These are phyloP conservation scores for Calvatia gigantea DNA, from an alignment of 768 basidiomycete genomes.

Conservation along the genomic window DNA sequence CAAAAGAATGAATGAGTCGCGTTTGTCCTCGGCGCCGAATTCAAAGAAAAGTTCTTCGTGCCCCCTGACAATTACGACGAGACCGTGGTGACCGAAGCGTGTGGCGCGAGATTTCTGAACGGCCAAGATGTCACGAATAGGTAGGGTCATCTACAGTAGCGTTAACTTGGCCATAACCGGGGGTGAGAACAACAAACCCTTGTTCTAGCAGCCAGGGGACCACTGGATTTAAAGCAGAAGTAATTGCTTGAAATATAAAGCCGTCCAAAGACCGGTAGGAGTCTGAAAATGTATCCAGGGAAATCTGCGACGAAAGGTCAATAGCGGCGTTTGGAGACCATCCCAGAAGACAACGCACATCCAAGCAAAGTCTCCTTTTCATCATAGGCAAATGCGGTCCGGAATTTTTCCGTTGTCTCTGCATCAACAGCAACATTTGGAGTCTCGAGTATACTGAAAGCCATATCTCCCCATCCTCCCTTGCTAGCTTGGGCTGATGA, in stretches of 20 bases:
- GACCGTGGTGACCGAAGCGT: slow-evolving; percentile 85
- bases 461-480: slow-evolving; percentile 50
- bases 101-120: slow-evolving; percentile 84
- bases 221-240: slow-evolving; percentile 92
- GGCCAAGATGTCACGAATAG: slow-evolving; percentile 83
- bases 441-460: slow-evolving; percentile 81
- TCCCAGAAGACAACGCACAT: slow-evolving; percentile 51
- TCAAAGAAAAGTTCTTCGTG: slow-evolving; percentile 99
- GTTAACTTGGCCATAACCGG: slow-evolving; percentile 3
- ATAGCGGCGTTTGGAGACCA: not conserved
- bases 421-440: slow-evolving; percentile 59
- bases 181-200: slow-evolving; percentile 52
- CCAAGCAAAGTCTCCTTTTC: slow-evolving; percentile 86
- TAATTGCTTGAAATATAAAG: slow-evolving; percentile 90
- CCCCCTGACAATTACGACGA: slow-evolving; percentile 88
- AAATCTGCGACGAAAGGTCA: slow-evolving; percentile 55
- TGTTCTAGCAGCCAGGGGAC: slow-evolving; percentile 75
- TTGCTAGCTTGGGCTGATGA: slow-evolving; percentile 29
- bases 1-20: slow-evolving; percentile 71
- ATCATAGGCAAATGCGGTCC: slow-evolving; percentile 78
- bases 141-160: slow-evolving; percentile 81
- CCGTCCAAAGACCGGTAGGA: slow-evolving; percentile 85
- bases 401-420: slow-evolving; percentile 73
- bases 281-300: slow-evolving; percentile 83
- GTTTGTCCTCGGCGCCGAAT: slow-evolving; percentile 77